Conservation (phyloP, 2,329 filamentous ascomycete genomes). For the Colletotrichum sp. region DNA sequence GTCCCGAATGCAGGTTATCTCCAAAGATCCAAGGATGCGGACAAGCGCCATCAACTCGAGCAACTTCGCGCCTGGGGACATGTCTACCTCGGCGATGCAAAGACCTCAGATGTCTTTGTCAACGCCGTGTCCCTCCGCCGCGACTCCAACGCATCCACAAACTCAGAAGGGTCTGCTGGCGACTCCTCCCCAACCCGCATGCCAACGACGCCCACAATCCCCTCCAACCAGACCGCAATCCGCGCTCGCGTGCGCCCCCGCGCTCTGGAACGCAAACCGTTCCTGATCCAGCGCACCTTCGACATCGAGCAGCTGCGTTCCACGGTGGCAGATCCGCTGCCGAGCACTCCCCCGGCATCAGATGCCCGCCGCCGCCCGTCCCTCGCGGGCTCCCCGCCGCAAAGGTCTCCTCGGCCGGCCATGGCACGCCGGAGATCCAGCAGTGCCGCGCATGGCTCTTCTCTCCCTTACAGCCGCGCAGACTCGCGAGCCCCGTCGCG, state of each 20-base stretch:
- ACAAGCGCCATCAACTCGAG: conserved; percentile 25
- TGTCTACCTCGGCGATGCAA: conserved; percentile 43
- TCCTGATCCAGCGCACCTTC: conserved; percentile 55
- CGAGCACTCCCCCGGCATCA: background rate
- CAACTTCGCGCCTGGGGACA: conserved; percentile 46
- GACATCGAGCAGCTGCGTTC: conserved; percentile 52
- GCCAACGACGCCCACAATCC: background rate
- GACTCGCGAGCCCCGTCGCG: conserved; percentile 23
- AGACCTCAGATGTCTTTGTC: conserved; percentile 50
- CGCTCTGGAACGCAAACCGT: conserved; percentile 43
- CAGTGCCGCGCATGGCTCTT: conserved; percentile 19
- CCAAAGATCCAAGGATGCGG: background rate
- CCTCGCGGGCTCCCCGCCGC: background rate
- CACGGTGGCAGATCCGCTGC: conserved; percentile 44
- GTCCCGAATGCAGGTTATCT: conserved; percentile 13
- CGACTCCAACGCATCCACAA: conserved; percentile 28
- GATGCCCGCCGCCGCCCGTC: conserved; percentile 3
- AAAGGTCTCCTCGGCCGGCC: conserved; percentile 9
- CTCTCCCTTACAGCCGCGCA: conserved; percentile 20
- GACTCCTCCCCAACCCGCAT: background rate
- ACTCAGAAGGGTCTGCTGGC: conserved; percentile 9
- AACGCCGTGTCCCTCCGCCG: conserved; percentile 45
- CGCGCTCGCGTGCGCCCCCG: conserved; percentile 49
- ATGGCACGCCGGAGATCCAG: conserved; percentile 25
- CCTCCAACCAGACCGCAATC: conserved; percentile 34